phyloP scores from a whole-genome alignment of 2,329 filamentous ascomycete species.

The Aspergillus hiratsukae region DNA sequence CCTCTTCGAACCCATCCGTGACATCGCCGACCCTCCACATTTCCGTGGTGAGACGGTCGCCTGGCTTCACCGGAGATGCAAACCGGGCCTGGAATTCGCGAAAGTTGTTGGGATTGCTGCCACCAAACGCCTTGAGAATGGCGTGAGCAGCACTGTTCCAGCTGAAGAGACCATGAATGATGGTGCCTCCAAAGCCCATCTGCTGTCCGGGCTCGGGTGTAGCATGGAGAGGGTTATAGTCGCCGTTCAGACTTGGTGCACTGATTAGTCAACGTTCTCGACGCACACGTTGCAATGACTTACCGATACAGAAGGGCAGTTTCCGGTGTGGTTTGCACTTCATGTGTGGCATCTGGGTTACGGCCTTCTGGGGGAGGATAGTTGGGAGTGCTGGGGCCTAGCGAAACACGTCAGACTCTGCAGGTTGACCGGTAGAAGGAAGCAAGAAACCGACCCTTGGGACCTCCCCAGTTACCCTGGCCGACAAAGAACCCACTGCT shows the following conservation, averaged over 20 bases:
- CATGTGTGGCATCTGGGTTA: constrained; percentile 65
- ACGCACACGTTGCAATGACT: constrained; percentile 7
- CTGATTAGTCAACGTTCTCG: neutral
- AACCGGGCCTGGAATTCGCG: constrained; percentile 88
- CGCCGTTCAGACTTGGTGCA: constrained; percentile 68
- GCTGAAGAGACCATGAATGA: constrained; percentile 84
- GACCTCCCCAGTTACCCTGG: constrained; percentile 80
- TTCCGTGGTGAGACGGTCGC: constrained; percentile 74
- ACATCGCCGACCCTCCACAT: constrained; percentile 71
- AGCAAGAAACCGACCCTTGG: constrained; percentile 59
- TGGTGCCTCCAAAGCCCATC: constrained; percentile 87
- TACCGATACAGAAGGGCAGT: constrained; percentile 70
- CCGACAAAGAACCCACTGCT: constrained; percentile 75
- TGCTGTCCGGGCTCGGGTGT: constrained; percentile 77
- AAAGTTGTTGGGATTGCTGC: constrained; percentile 72
- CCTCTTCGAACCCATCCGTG: constrained; percentile 67
- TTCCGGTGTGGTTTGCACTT: constrained; percentile 66
- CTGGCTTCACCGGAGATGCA: constrained; percentile 76
- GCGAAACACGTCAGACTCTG: neutral
- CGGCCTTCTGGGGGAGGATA: constrained; percentile 71
- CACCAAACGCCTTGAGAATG: constrained; percentile 68
- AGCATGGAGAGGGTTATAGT: constrained; percentile 91
- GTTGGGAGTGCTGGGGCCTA: constrained; percentile 65
- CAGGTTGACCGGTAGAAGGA: constrained; percentile 1
- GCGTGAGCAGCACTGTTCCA: constrained; percentile 77